Evolutionary conservation across 1,284 basidiomycete genomes (phyloP).

Genomic region (Boletus calvinii): DNA sequence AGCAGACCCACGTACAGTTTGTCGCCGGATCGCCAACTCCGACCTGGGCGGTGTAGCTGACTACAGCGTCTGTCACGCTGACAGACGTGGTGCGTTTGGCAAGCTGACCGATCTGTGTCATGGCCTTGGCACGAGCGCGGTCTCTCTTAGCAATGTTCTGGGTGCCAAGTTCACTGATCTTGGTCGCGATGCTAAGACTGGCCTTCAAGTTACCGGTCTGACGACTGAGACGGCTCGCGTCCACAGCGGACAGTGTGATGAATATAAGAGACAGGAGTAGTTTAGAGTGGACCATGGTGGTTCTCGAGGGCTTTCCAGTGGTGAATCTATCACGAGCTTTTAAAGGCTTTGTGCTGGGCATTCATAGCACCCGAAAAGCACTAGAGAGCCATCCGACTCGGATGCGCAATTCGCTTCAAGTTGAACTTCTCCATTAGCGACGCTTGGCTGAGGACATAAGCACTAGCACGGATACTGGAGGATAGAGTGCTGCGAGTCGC

Average conservation of each 20-base stretch:
- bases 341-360: no score
- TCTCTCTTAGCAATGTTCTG: conserved; percentile 14
- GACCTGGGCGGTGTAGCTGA: conserved; percentile 36
- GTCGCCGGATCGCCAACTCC: conserved; percentile 46
- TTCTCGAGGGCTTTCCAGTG: background rate
- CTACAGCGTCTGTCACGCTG: conserved; percentile 10
- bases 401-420: no score
- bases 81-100: conserved; percentile 17
- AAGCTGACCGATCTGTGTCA: conserved; percentile 1
- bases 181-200: conserved; percentile 19
- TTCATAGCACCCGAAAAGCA: no score
- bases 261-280: background rate
- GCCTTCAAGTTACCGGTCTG: no score
- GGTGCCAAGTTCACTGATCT: conserved; percentile 4
- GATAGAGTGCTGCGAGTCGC: no score
- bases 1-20: conserved; percentile 34
- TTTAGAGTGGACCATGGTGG: background rate
- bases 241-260: background rate
- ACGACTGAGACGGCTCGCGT: background rate
- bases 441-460: no score
- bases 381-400: no score
- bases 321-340: background rate
- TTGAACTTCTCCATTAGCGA: no score
- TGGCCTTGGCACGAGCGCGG: conserved; percentile 21
- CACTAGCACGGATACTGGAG: no score